Percentiles rank a stretch among this genome's conserved stretches.
Conservation (phyloP, 352 stramenopile species). For the Phytophthora capsici region DNA sequence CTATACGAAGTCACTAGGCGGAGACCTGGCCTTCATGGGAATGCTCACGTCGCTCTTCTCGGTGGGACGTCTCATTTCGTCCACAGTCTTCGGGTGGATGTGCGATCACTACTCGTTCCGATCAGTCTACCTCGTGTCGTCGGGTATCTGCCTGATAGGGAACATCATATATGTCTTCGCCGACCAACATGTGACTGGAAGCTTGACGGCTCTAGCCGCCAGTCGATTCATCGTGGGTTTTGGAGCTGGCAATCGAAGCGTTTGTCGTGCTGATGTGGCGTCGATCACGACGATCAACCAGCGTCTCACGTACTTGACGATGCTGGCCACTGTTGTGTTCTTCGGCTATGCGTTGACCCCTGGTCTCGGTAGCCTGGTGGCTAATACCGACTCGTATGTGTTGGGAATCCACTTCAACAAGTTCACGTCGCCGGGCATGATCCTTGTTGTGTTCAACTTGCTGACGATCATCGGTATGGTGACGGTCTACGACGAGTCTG, state of each 20-base stretch:
- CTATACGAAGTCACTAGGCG: conserved; percentile 78
- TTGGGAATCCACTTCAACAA: conserved; percentile 75
- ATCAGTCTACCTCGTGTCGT: conserved; percentile 77
- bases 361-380: conserved; percentile 65
- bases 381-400: conserved; percentile 53
- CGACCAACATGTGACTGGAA: conserved; percentile 63
- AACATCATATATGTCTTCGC: conserved; percentile 76
- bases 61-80: conserved; percentile 75
- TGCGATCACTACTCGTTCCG: conserved; percentile 82
- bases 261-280: conserved; percentile 74
- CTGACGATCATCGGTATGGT: conserved; percentile 69
- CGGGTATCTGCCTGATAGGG: conserved; percentile 63
- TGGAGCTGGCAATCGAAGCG: conserved; percentile 73
- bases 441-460: conserved; percentile 63
- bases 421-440: conserved; percentile 67
- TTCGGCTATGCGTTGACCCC: conserved; percentile 73
- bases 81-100: conserved; percentile 81
- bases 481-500: conserved; percentile 60
- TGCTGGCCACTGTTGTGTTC: conserved; percentile 74
- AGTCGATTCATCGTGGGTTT: conserved; percentile 81
- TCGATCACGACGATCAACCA: conserved; percentile 74
- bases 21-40: conserved; percentile 75
- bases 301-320: conserved; percentile 70
- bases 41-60: conserved; percentile 81
- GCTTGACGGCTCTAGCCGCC: conserved; percentile 49